Conservation (phyloP, 352 stramenopile genomes). For the Globisporangium abappressorium region DNA sequence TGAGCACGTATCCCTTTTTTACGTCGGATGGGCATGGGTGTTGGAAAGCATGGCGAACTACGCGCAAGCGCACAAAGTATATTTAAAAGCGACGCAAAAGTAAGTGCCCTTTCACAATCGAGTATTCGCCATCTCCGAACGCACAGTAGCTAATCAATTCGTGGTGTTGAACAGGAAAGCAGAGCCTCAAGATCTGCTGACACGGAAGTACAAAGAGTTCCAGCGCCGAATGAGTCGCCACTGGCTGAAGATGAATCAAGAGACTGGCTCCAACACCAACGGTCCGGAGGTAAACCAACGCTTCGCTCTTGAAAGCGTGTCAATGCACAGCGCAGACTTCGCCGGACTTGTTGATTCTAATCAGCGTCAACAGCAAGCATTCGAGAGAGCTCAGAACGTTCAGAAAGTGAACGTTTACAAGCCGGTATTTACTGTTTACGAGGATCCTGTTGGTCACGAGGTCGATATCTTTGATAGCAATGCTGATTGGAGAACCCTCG, state of each 20-base stretch:
- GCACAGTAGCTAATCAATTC: not conserved
- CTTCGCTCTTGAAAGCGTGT: slow-evolving; percentile 61
- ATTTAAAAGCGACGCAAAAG: slow-evolving; percentile 84
- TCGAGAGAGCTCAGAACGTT: slow-evolving; percentile 48
- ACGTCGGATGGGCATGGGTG: slow-evolving; percentile 84
- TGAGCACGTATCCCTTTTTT: slow-evolving; percentile 76
- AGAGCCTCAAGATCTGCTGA: slow-evolving; percentile 58
- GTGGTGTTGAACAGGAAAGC: slow-evolving; percentile 45
- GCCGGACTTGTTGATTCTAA: slow-evolving; percentile 54
- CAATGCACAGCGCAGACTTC: slow-evolving; percentile 44
- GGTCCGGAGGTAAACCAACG: slow-evolving; percentile 47
- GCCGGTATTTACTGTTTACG: slow-evolving; percentile 83
- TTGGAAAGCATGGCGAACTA: slow-evolving; percentile 81
- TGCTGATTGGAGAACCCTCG: slow-evolving; percentile 68
- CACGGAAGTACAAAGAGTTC: slow-evolving; percentile 81
- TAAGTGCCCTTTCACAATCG: slow-evolving; percentile 28
- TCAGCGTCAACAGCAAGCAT: slow-evolving; percentile 63
- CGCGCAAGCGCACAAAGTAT: slow-evolving; percentile 82
- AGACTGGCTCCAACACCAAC: slow-evolving; percentile 21
- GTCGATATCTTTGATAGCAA: slow-evolving; percentile 58
- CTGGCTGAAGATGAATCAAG: slow-evolving; percentile 68
- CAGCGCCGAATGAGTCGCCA: slow-evolving; percentile 80
- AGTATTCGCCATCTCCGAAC: not conserved
- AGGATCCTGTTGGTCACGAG: slow-evolving; percentile 53
- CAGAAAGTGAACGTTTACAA: slow-evolving; percentile 68